phyloP scores from a whole-genome alignment of 805 yeast genomes.

The Metschnikowia hibisci region DNA sequence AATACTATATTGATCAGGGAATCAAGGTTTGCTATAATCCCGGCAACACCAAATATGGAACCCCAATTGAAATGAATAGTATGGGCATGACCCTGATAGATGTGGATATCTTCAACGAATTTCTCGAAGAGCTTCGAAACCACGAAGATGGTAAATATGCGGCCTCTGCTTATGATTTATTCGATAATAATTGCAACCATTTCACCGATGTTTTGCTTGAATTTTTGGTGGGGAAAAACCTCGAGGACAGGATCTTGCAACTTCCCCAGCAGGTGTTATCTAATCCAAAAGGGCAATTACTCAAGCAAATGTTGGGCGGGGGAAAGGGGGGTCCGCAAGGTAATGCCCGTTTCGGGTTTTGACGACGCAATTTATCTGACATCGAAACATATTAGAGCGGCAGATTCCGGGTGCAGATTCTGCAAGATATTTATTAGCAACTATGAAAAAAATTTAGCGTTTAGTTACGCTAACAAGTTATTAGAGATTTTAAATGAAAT shows the following conservation, averaged over 20 bases:
- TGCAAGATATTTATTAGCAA: too few relatives aligned
- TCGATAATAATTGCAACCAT: conserved; percentile 66
- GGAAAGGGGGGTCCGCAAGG: conserved; percentile 13
- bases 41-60: conserved; percentile 57
- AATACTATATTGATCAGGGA: conserved; percentile 59
- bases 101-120: conserved; percentile 51
- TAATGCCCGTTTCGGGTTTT: conserved; percentile 16
- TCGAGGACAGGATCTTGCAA: conserved; percentile 50
- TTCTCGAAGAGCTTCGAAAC: conserved; percentile 43
- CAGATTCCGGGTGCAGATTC: too few relatives aligned
- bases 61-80: conserved; percentile 49
- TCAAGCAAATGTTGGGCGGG: conserved; percentile 32
- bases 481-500: too few relatives aligned
- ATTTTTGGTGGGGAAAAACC: conserved; percentile 51
- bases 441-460: too few relatives aligned
- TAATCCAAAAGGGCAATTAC: conserved; percentile 34
- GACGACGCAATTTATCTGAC: background rate
- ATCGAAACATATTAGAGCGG: too few relatives aligned
- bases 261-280: conserved; percentile 51
- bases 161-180: conserved; percentile 50
- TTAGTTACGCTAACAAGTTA: too few relatives aligned
- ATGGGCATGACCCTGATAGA: conserved; percentile 52
- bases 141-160: conserved; percentile 40
- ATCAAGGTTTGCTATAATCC: conserved; percentile 40
- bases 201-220: conserved; percentile 56